Evolutionary conservation across 129 eudicot species (phyloP).

Genomic region (Smallanthus sonchifolius): DNA sequence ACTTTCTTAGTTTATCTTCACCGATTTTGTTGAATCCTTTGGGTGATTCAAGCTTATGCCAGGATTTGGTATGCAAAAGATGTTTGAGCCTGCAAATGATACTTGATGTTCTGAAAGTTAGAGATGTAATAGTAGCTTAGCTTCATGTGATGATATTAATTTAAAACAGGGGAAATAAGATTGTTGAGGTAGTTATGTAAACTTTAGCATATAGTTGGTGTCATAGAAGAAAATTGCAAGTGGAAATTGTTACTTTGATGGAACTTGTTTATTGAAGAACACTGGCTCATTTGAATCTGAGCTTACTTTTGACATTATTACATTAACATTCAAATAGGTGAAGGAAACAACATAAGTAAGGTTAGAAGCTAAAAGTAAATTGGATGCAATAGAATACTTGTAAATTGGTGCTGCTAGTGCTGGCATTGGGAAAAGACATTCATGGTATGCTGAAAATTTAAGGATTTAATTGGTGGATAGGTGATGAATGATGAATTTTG

Average conservation of each 20-base stretch:
- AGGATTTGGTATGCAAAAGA: not conserved
- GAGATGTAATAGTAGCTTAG: not conserved
- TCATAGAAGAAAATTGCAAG: not conserved
- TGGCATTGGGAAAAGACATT: not conserved
- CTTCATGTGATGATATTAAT: not conserved
- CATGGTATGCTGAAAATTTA: not conserved
- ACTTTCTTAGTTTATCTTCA: not conserved
- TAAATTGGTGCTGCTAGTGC: not conserved
- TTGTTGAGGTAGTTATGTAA: not conserved
- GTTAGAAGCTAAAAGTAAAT: not conserved
- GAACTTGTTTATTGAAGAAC: not conserved
- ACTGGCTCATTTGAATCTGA: too few relatives aligned
- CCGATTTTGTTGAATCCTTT: not conserved
- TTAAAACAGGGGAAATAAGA: not conserved
- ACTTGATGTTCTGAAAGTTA: not conserved
- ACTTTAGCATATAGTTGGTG: not conserved
- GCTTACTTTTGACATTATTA: too few relatives aligned
- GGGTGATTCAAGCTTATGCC: not conserved
- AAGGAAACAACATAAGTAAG: not conserved
- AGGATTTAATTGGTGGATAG: not conserved
- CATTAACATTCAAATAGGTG: not conserved
- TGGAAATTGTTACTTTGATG: not conserved
- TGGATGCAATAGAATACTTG: not conserved
- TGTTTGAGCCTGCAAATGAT: not conserved
- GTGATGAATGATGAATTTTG: not conserved